These are phyloP conservation scores for Vigna angularis DNA, from an alignment of 306 rosid species.

Conservation along the genomic window DNA sequence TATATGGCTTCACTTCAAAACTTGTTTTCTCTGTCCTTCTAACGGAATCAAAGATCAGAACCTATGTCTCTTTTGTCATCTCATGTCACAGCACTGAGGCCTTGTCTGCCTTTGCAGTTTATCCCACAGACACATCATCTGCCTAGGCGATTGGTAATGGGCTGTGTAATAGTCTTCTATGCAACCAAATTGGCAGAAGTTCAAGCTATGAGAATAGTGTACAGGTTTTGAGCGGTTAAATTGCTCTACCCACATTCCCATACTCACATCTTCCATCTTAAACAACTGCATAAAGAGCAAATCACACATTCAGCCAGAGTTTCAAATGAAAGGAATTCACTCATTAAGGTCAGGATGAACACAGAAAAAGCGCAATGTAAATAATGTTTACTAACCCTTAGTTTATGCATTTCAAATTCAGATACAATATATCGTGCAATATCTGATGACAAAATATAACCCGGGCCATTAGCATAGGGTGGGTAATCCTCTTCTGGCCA, in stretches of 20 bases:
- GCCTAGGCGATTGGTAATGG: conserved; percentile 90
- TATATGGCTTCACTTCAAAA: conserved; percentile 58
- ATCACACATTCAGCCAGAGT: not conserved
- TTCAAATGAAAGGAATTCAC: not conserved
- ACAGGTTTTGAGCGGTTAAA: conserved; percentile 70
- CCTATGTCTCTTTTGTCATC: conserved; percentile 35
- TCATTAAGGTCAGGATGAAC: not conserved
- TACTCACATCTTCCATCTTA: conserved; percentile 92
- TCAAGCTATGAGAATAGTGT: conserved; percentile 61
- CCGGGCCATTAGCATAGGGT: conserved; percentile 90
- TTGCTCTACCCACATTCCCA: conserved; percentile 91
- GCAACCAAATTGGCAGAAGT: conserved; percentile 86
- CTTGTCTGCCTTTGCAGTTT: conserved; percentile 45
- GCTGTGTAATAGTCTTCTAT: conserved; percentile 75
- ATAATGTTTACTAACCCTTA: conserved; percentile 64
- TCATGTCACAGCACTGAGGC: conserved; percentile 53
- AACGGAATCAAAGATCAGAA: conserved; percentile 28
- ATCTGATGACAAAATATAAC: conserved; percentile 76
- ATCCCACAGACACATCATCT: conserved; percentile 75
- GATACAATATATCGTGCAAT: conserved; percentile 62
- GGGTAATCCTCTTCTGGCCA: conserved; percentile 90
- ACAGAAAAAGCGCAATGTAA: not conserved
- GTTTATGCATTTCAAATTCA: conserved; percentile 64
- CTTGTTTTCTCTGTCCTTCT: conserved; percentile 37
- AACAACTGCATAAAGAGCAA: conserved; percentile 62